A percentile compares a stretch with the other conserved stretches of the same genome.
These are phyloP conservation scores for Pugionium cornutum DNA, from an alignment of 345 rosid species.

Conservation along the genomic window DNA sequence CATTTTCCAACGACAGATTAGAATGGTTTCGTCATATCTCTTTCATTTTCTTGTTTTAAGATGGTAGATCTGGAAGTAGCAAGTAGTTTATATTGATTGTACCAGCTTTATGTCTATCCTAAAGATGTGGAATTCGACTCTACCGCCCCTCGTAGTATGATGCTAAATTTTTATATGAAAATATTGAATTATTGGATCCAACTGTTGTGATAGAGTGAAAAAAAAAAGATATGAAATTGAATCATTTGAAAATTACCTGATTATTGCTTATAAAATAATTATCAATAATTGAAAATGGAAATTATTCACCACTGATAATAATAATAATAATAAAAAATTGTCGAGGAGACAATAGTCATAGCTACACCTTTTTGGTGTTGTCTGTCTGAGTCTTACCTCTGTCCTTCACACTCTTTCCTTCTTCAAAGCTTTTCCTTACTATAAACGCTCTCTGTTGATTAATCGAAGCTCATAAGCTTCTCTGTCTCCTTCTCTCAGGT, in stretches of 20 bases:
- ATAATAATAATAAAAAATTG: neutral
- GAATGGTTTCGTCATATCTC: no score
- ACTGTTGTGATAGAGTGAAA: neutral
- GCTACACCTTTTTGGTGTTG: slow-evolving; percentile 35
- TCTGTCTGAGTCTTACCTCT: slow-evolving; percentile 40
- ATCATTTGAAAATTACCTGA: neutral
- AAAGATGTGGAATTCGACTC: no score
- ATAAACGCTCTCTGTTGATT: neutral
- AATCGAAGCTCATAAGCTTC: neutral
- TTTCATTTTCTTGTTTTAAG: no score
- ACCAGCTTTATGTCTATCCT: no score
- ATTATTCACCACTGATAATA: neutral
- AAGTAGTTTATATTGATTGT: no score
- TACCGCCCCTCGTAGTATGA: no score
- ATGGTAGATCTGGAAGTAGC: no score
- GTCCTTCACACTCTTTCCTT: slow-evolving; percentile 40
- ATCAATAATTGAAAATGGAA: slow-evolving; percentile 9
- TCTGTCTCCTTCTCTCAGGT: slow-evolving; percentile 9
- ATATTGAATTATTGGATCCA: no score
- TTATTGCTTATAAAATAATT: neutral
- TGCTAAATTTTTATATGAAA: no score
- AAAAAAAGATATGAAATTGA: no score
- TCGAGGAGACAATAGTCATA: slow-evolving; percentile 32
- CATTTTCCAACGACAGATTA: no score
- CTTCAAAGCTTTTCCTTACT: slow-evolving; percentile 14